Percentiles rank a stretch among this genome's conserved stretches.
Conservation (phyloP, 305 asterid genomes). For the Fraxinus platypoda region DNA sequence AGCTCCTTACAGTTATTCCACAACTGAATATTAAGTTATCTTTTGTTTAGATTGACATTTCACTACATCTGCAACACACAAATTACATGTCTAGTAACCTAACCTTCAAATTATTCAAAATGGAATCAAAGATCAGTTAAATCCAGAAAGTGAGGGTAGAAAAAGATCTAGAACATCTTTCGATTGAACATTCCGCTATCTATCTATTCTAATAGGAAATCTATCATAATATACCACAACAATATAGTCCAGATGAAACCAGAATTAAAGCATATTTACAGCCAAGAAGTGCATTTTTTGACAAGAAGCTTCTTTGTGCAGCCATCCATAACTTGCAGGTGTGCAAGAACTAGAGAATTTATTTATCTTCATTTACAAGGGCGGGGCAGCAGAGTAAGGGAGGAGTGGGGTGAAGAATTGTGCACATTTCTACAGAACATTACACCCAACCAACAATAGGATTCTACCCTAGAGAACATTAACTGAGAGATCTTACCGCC, state of each 20-base stretch:
- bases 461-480: background rate
- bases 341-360: background rate
- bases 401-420: background rate
- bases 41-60: background rate
- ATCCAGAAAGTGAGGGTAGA: background rate
- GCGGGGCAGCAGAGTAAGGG: background rate
- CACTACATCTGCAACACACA: background rate
- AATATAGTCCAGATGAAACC: background rate
- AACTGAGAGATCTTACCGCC: slow-evolving; percentile 60
- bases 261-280: background rate
- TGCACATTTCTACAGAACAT: background rate
- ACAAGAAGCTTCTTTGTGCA: background rate
- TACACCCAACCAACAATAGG: background rate
- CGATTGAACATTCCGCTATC: background rate
- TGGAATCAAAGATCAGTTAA: background rate
- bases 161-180: background rate
- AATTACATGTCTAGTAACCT: background rate
- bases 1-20: background rate
- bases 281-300: background rate
- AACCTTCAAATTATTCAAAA: background rate
- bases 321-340: background rate
- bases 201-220: background rate
- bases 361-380: background rate
- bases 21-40: background rate
- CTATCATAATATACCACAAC: background rate